phyloP scores from a whole-genome alignment of 139 green algal species.

The Chlorella sorokiniana region DNA sequence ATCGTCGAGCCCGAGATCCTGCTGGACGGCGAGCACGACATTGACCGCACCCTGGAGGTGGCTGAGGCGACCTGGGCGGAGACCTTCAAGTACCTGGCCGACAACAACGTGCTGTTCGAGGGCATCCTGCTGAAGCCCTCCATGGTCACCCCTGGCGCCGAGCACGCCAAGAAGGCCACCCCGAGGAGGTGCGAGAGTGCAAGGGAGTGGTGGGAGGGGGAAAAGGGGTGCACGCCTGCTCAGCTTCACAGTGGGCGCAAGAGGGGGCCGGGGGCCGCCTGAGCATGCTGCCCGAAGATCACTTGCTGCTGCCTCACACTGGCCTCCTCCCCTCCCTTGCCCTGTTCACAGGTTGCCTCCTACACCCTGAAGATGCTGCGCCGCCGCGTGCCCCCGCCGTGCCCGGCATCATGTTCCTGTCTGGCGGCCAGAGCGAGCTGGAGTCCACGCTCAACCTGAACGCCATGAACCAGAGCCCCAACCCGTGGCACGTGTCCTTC shows the following conservation, averaged over 20 bases:
- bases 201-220: constrained; percentile 41
- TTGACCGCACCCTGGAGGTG: constrained; percentile 88
- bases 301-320: neutral
- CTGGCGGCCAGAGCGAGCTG: constrained; percentile 97
- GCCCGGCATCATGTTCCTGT: constrained; percentile 99
- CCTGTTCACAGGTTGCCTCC: constrained; percentile 7
- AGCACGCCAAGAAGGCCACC: constrained; percentile 73
- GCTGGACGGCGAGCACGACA: constrained; percentile 93
- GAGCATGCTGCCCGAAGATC: neutral
- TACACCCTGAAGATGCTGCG: constrained; percentile 75
- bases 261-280: too few species aligned
- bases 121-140: constrained; percentile 99
- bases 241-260: neutral
- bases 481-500: constrained; percentile 99
- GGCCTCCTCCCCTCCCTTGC: neutral
- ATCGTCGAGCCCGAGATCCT: constrained; percentile 99
- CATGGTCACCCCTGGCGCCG: constrained; percentile 99
- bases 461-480: constrained; percentile 99
- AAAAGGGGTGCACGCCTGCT: neutral
- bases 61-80: constrained; percentile 90
- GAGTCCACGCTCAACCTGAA: constrained; percentile 99
- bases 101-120: constrained; percentile 98
- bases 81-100: constrained; percentile 98
- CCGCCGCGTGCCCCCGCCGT: constrained; percentile 97
- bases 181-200: constrained; percentile 91